Conservation (phyloP, 805 yeast species). For the Cyberlindnera bimundalis region DNA sequence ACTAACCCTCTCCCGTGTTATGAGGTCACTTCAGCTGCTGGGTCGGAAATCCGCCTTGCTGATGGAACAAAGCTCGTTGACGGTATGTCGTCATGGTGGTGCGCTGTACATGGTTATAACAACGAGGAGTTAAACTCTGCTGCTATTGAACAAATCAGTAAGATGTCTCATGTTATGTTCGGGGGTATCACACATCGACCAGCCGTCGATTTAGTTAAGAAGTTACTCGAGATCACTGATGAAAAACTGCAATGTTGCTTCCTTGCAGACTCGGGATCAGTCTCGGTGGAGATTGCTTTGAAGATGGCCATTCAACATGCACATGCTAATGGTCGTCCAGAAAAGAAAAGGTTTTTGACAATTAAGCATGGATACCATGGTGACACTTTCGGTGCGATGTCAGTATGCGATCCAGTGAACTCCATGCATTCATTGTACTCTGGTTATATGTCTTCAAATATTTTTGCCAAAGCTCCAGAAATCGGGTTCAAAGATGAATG, state of each 20-base stretch:
- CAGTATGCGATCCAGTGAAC: conserved; percentile 34
- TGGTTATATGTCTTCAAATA: conserved; percentile 29
- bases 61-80: conserved; percentile 23
- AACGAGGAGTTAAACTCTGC: conserved; percentile 29
- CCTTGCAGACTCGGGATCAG: conserved; percentile 30
- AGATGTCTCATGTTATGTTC: conserved; percentile 31
- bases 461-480: conserved; percentile 29
- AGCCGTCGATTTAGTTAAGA: conserved; percentile 29
- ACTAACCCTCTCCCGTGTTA: conserved; percentile 24
- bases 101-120: conserved; percentile 31
- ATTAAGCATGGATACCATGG: conserved; percentile 37
- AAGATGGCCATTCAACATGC: conserved; percentile 35
- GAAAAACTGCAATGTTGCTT: conserved; percentile 20
- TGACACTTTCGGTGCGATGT: conserved; percentile 37
- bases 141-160: conserved; percentile 29
- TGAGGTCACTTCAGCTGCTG: conserved; percentile 26
- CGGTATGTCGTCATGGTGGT: conserved; percentile 35
- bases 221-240: conserved; percentile 32
- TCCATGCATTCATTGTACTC: conserved; percentile 33
- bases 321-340: conserved; percentile 26
- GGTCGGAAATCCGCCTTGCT: conserved; percentile 22
- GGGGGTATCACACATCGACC: conserved; percentile 31
- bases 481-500: conserved; percentile 15
- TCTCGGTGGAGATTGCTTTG: conserved; percentile 38
- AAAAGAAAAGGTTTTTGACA: conserved; percentile 29